Percentiles rank a stretch among this genome's conserved stretches.
phyloP scores from a whole-genome alignment of 352 stramenopile genomes.

The Pythium guiyangense region DNA sequence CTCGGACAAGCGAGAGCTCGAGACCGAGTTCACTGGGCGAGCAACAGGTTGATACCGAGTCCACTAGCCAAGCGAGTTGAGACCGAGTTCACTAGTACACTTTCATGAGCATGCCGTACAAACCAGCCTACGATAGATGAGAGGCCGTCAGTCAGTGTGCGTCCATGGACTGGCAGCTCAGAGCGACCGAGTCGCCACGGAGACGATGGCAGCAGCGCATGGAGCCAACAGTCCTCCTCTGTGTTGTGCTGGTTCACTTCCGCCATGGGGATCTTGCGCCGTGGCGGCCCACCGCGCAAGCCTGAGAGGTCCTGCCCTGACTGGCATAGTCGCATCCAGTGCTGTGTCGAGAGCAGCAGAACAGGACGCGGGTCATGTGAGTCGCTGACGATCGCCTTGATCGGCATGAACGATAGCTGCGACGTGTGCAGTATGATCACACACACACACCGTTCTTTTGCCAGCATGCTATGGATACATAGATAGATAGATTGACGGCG shows the following conservation, averaged over 20 bases:
- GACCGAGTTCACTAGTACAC: no score
- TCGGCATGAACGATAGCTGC: not conserved
- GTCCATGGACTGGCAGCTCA: no score
- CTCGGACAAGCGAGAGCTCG: constrained; percentile 8
- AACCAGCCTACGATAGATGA: constrained; percentile 21
- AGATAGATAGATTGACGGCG: no score
- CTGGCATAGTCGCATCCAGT: constrained; percentile 91
- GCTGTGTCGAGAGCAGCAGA: constrained; percentile 22
- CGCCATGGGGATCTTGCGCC: constrained; percentile 62
- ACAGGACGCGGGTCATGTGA: not conserved
- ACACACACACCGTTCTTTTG: no score
- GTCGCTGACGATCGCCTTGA: no score
- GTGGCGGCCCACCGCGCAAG: constrained; percentile 45
- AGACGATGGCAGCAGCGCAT: not conserved
- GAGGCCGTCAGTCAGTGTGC: no score
- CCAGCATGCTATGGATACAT: no score
- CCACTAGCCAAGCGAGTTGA: no score
- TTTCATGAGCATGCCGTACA: constrained; percentile 74
- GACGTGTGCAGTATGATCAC: not conserved
- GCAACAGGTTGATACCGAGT: no score
- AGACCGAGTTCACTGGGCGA: no score
- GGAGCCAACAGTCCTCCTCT: constrained; percentile 88
- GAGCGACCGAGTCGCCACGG: no score
- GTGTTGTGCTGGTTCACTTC: constrained; percentile 89
- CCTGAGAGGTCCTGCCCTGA: constrained; percentile 85